Conservation (phyloP, 257 asterid species). For the Solanum paucissectum region DNA sequence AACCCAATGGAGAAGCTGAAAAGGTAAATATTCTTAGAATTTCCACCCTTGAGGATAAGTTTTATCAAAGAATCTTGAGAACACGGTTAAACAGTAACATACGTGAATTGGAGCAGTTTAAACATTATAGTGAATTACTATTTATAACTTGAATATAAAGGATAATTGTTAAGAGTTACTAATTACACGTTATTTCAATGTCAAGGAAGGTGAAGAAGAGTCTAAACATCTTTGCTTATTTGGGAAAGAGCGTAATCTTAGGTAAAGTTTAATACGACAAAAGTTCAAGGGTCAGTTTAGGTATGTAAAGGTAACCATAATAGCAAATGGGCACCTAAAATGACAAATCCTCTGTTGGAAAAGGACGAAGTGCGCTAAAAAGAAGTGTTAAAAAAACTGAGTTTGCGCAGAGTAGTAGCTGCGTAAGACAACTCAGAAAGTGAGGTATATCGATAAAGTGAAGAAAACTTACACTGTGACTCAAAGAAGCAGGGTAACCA, state of each 20-base stretch:
- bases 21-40: background rate
- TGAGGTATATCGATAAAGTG: background rate
- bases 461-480: constrained; percentile 42
- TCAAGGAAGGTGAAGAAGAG: background rate
- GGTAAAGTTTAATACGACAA: background rate
- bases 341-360: background rate
- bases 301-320: background rate
- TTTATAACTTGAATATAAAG: background rate
- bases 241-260: background rate
- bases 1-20: background rate
- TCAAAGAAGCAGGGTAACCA: constrained; percentile 27
- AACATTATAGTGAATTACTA: background rate
- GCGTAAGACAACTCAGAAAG: background rate
- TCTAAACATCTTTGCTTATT: background rate
- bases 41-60: background rate
- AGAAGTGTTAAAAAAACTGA: background rate
- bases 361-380: background rate
- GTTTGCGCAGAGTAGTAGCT: background rate
- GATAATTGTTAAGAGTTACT: background rate
- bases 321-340: background rate
- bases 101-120: background rate
- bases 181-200: background rate
- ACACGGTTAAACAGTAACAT: background rate
- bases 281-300: background rate
- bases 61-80: background rate